Evolutionary conservation across 176 grass and related monocot species (phyloP).

Genomic region (Eleusine indica): DNA sequence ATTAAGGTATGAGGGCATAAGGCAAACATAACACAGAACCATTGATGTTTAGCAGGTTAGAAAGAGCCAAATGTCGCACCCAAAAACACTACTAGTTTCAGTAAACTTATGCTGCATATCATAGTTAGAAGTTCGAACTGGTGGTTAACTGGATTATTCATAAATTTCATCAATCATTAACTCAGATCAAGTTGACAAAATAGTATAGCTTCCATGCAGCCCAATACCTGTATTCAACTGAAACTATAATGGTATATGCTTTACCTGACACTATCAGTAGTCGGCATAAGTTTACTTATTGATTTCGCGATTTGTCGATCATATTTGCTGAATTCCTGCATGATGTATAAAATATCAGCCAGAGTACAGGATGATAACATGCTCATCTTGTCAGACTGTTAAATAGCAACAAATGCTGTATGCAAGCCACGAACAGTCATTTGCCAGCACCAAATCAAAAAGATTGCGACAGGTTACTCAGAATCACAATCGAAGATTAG

Average conservation of each 20-base stretch:
- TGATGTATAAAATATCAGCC: constrained; percentile 4
- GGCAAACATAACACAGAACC: not conserved
- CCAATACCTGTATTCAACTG: constrained; percentile 8
- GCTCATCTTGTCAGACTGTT: constrained; percentile 1
- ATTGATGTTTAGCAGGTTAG: constrained; percentile 32
- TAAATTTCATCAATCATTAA: constrained; percentile 3
- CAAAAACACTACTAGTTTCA: not conserved
- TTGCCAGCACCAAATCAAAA: constrained; percentile 24
- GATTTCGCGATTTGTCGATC: constrained; percentile 70
- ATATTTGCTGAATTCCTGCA: constrained; percentile 65
- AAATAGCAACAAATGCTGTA: not conserved
- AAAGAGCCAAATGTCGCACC: constrained; percentile 14
- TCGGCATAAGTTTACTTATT: constrained; percentile 71
- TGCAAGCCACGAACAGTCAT: not conserved
- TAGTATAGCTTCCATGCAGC: constrained; percentile 15
- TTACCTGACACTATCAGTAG: constrained; percentile 70
- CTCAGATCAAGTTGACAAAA: constrained; percentile 11
- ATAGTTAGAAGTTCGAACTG: not conserved
- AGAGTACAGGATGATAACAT: constrained; percentile 24
- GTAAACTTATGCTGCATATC: not conserved
- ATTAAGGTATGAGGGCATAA: constrained; percentile 2
- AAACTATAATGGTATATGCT: constrained; percentile 10
- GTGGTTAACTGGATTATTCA: constrained; percentile 8
- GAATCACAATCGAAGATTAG: constrained; percentile 10
- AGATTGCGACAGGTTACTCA: constrained; percentile 9